phyloP scores from a whole-genome alignment of 139 green algal species.

The Edaphochlamys debaryana region DNA sequence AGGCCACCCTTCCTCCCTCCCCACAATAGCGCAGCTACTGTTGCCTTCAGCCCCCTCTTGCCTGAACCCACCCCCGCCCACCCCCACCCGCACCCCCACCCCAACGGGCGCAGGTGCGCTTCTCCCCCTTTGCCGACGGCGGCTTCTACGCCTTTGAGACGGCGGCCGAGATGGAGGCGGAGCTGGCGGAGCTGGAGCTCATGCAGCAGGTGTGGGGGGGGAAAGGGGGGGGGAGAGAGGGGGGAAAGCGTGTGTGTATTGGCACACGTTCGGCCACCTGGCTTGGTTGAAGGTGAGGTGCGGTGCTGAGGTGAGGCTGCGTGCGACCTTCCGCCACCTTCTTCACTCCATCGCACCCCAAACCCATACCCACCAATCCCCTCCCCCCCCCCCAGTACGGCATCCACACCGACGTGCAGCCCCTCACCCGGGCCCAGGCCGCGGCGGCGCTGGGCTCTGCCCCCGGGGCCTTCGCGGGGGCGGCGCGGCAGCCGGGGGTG shows the following conservation, averaged over 20 bases:
- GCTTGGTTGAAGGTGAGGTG: too few relatives aligned
- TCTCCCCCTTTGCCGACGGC: constrained; percentile 20
- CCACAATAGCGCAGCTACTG: too few relatives aligned
- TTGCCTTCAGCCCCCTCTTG: too few relatives aligned
- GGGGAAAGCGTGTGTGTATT: too few relatives aligned
- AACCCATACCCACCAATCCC: not conserved
- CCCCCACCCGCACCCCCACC: not conserved
- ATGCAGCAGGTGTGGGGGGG: constrained; percentile 20
- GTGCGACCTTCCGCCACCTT: not conserved
- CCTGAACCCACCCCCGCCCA: too few relatives aligned
- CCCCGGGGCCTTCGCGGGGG: constrained; percentile 17
- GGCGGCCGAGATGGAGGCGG: constrained; percentile 10
- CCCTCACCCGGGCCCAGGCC: not conserved
- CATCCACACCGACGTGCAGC: constrained; percentile 17
- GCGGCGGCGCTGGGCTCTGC: constrained; percentile 6
- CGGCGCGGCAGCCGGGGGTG: constrained; percentile 29
- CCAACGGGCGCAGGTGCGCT: not conserved
- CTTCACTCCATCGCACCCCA: not conserved
- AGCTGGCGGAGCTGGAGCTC: constrained; percentile 18
- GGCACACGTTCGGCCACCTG: too few relatives aligned
- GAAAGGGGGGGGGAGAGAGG: not conserved
- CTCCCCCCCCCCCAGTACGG: constrained; percentile 4
- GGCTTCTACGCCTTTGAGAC: constrained; percentile 7
- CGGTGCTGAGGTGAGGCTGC: too few relatives aligned
- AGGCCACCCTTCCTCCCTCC: too few relatives aligned